Evolutionary conservation across 768 basidiomycete species (phyloP), one percentile per base, ranked within the genome.

Genomic region (Rhizopogon vesiculosus): DNA sequence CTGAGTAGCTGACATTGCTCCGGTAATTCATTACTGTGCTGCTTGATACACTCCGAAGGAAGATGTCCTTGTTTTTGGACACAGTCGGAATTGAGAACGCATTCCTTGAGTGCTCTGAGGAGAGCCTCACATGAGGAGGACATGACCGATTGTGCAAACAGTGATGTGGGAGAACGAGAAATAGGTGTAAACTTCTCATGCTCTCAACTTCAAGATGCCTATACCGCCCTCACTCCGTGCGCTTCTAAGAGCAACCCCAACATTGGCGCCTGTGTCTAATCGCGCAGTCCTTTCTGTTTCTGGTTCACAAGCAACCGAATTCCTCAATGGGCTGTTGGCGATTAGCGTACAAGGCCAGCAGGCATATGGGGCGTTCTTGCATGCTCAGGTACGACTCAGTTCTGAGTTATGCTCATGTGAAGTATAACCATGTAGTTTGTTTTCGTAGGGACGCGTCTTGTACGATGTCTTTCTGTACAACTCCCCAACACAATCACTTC

Each of bases 381-480:
- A 90, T 65, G 86, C 92, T 51, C 89, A 92, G 78, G 91, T 83
- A 69, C 59, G 78, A 66, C 45, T 35, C 58, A 58, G 49, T 56
- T 53, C 59, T 13, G 51, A 49, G 54, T 40, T 31, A 56, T 38
- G 52, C 28, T 13, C 35, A 51, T 49, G 3, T 49, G 15, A 38
- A 48, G 28, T 48, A 19, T 48, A 49, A 19, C 55, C 50, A 10
- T 51, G 53, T 59, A 42, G 56, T 53, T 25, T 43, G 28, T 33
- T 22, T 16, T 22, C 3, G 31, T 54, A 95, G 93, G 96, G 96
- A 41, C 81, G 94, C 66, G 84, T 98, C 31, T 75, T 97, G 45
- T 87, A 93, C 66, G 95, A 98, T 69, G 72, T 88, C 50, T 94
- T 98, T 71, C 76, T 97, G 59, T 91, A 92, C 68, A 84, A 87